These are phyloP conservation scores for Pythium phragmiticola DNA, from an alignment of 352 stramenopile species.

Conservation along the genomic window DNA sequence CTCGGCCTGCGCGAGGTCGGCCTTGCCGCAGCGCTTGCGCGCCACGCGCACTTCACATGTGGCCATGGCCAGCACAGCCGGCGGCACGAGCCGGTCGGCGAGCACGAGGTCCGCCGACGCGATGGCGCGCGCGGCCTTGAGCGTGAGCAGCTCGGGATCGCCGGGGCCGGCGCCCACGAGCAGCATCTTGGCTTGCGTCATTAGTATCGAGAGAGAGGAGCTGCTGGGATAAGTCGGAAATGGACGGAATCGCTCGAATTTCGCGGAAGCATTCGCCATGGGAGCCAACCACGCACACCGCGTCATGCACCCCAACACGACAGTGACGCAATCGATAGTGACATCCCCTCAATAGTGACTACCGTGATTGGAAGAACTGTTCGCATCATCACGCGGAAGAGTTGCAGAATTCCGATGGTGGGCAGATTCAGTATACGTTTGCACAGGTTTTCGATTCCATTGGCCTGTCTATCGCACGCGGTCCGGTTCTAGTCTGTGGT, in stretches of 20 bases:
- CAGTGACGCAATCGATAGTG: conserved; percentile 26
- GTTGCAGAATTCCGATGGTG: conserved; percentile 26
- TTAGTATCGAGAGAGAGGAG: conserved; percentile 1
- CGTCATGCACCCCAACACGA: conserved; percentile 10
- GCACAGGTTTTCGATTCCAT: background rate
- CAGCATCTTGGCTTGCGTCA: conserved; percentile 48
- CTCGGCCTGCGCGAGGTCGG: conserved; percentile 91
- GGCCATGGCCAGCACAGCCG: conserved; percentile 90
- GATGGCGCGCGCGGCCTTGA: conserved; percentile 88
- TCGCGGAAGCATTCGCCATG: background rate
- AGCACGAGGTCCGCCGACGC: conserved; percentile 91
- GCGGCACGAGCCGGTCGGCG: conserved; percentile 90
- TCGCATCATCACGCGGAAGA: too few relatives aligned
- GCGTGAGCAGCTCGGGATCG: conserved; percentile 93
- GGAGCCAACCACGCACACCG: background rate
- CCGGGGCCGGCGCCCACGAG: conserved; percentile 92
- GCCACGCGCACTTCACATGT: conserved; percentile 89
- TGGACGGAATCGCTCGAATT: too few relatives aligned
- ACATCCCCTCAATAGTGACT: conserved; percentile 18
- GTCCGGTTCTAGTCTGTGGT: conserved; percentile 24
- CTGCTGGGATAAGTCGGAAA: background rate
- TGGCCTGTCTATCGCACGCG: conserved; percentile 6
- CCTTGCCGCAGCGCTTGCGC: conserved; percentile 94
- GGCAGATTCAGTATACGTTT: background rate
- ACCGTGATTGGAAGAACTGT: background rate